A percentile compares a stretch with the other conserved stretches of the same genome.
These are phyloP conservation scores for Populus simonii DNA, from an alignment of 345 rosid genomes.

Conservation along the genomic window DNA sequence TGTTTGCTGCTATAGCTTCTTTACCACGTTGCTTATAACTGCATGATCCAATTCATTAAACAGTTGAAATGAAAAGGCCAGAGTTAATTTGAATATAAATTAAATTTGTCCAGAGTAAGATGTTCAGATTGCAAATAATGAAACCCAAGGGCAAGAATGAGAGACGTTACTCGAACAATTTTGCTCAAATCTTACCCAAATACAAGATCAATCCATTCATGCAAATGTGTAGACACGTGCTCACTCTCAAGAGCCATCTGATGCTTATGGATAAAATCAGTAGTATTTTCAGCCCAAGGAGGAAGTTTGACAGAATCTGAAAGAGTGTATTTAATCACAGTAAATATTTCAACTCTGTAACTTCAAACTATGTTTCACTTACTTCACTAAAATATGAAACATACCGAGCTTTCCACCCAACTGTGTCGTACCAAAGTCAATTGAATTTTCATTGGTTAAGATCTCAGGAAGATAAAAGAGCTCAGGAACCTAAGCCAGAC, in stretches of 20 bases:
- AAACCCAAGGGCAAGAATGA: neutral
- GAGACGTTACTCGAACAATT: neutral
- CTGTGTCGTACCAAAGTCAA: slow-evolving; percentile 91
- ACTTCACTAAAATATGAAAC: slow-evolving; percentile 17
- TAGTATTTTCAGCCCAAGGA: slow-evolving; percentile 88
- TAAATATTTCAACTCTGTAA: neutral
- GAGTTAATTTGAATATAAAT: neutral
- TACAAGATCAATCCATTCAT: slow-evolving; percentile 98
- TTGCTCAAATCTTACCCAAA: slow-evolving; percentile 62
- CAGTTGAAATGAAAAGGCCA: neutral
- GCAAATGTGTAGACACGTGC: slow-evolving; percentile 89
- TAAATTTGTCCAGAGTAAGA: neutral
- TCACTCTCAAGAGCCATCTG: slow-evolving; percentile 96
- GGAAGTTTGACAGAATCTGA: slow-evolving; percentile 93
- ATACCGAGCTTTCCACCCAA: slow-evolving; percentile 90
- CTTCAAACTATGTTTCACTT: neutral
- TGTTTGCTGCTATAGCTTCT: slow-evolving; percentile 92
- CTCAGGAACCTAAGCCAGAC: slow-evolving; percentile 78
- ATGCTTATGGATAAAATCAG: slow-evolving; percentile 95
- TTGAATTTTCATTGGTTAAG: slow-evolving; percentile 78
- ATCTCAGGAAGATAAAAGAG: slow-evolving; percentile 94
- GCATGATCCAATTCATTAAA: slow-evolving; percentile 27
- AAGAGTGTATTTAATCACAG: slow-evolving; percentile 11
- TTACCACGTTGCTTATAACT: slow-evolving; percentile 98
- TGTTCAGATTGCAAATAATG: neutral